Percentiles rank a stretch among this genome's conserved stretches.
Evolutionary conservation across 768 basidiomycete genomes (phyloP).

Genomic region (Suillus occidentalis): DNA sequence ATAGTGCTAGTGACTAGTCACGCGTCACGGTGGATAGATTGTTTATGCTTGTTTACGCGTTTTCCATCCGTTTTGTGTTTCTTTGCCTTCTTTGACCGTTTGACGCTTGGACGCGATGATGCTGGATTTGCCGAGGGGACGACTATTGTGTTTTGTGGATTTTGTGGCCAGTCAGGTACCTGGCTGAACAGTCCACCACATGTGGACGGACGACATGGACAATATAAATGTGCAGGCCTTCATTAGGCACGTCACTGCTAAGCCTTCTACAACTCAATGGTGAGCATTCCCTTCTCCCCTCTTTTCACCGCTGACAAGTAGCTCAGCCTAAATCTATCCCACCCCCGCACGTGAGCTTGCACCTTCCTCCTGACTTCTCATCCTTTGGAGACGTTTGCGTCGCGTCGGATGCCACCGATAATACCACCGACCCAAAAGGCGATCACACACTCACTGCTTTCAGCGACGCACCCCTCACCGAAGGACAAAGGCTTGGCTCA

Average conservation of each 20-base stretch:
- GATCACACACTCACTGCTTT: conserved; percentile 43
- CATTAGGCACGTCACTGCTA: too few relatives aligned
- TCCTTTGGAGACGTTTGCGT: neutral
- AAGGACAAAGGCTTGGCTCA: conserved; percentile 35
- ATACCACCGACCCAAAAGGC: conserved; percentile 24
- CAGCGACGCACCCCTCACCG: conserved; percentile 46
- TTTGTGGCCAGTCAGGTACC: neutral
- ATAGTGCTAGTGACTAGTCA: too few relatives aligned
- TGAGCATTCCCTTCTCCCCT: neutral
- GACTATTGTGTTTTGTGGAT: neutral
- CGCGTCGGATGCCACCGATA: neutral
- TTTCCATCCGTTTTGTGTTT: neutral
- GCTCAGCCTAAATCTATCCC: neutral
- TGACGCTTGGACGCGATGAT: neutral
- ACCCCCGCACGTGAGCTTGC: neutral
- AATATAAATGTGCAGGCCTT: neutral
- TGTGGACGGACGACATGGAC: neutral
- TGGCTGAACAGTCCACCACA: neutral
- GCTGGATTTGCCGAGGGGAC: neutral
- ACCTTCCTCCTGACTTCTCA: neutral
- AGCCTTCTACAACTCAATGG: neutral
- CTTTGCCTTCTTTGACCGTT: neutral
- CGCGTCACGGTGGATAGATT: too few relatives aligned
- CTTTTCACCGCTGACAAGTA: neutral
- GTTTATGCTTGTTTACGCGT: neutral